phyloP scores from a whole-genome alignment of 2,329 filamentous ascomycete species.

The Colletotrichum paranaense region DNA sequence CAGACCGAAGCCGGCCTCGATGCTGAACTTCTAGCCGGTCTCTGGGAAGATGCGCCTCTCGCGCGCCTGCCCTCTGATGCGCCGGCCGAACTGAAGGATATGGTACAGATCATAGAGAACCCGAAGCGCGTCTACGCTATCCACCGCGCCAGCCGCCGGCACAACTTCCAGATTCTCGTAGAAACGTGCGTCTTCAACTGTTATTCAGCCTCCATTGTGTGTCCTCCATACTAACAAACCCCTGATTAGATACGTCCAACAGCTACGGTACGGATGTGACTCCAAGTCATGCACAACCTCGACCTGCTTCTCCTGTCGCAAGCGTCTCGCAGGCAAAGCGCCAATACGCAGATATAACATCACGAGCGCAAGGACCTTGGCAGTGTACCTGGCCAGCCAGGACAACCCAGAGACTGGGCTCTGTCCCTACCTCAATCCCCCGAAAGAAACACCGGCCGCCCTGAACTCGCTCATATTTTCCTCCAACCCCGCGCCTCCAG shows the following conservation, averaged over 20 bases:
- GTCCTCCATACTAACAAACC: conserved; percentile 34
- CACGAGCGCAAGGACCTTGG: conserved; percentile 84
- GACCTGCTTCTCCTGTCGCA: conserved; percentile 84
- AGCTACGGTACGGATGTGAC: conserved; percentile 85
- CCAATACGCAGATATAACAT: conserved; percentile 84
- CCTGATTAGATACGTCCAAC: conserved; percentile 74
- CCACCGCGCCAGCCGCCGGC: conserved; percentile 69
- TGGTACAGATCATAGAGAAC: conserved; percentile 69
- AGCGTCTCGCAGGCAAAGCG: conserved; percentile 71
- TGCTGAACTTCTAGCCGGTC: conserved; percentile 63
- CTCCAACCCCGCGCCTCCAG: conserved; percentile 44
- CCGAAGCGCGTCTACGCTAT: conserved; percentile 71
- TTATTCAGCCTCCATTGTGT: conserved; percentile 25
- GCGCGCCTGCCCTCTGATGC: conserved; percentile 70
- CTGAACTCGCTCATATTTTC: conserved; percentile 60
- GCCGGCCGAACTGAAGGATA: conserved; percentile 65
- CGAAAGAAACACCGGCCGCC: conserved; percentile 56
- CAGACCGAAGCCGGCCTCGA: conserved; percentile 49
- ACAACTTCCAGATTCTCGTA: conserved; percentile 74
- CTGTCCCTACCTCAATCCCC: conserved; percentile 64
- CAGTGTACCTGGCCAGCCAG: conserved; percentile 82
- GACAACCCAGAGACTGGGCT: conserved; percentile 79
- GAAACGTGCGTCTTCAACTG: conserved; percentile 64
- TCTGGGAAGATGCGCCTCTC: conserved; percentile 71
- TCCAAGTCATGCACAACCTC: conserved; percentile 75